Evolutionary conservation across 768 basidiomycete genomes (phyloP).

Genomic region (Hericium rajendrae): DNA sequence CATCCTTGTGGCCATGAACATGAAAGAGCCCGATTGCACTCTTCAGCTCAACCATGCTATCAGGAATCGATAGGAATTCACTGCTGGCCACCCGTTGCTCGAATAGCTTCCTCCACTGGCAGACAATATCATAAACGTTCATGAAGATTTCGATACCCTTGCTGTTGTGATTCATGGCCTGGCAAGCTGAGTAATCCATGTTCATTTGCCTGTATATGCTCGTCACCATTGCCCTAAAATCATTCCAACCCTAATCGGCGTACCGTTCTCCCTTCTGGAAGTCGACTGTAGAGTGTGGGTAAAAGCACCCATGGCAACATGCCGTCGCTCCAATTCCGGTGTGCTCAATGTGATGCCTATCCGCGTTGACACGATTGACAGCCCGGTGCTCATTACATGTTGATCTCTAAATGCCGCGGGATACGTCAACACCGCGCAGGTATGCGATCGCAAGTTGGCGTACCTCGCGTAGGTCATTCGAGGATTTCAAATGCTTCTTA

Average conservation of each 20-base stretch:
- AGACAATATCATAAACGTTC: conserved; percentile 7
- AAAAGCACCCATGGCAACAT: background rate
- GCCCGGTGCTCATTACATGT: background rate
- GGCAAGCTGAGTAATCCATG: conserved; percentile 20
- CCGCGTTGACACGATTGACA: background rate
- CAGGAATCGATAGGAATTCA: background rate
- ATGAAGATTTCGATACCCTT: background rate
- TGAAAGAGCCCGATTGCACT: conserved; percentile 22
- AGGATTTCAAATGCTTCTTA: background rate
- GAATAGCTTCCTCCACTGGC: conserved; percentile 9
- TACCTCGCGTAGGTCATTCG: background rate
- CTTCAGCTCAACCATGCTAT: background rate
- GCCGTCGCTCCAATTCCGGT: background rate
- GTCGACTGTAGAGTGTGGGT: background rate
- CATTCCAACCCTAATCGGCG: background rate
- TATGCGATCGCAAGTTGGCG: background rate
- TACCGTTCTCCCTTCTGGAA: background rate
- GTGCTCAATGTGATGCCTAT: background rate
- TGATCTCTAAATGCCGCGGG: background rate
- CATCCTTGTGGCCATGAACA: conserved; percentile 19
- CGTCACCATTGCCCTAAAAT: background rate
- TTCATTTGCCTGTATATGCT: conserved; percentile 1
- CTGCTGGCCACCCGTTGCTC: background rate
- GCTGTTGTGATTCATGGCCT: conserved; percentile 11
- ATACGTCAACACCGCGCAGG: background rate